A percentile compares a stretch with the other conserved stretches of the same genome.
Conservation (phyloP, 1,284 basidiomycete genomes). For the Heterobasidion parviporum region DNA sequence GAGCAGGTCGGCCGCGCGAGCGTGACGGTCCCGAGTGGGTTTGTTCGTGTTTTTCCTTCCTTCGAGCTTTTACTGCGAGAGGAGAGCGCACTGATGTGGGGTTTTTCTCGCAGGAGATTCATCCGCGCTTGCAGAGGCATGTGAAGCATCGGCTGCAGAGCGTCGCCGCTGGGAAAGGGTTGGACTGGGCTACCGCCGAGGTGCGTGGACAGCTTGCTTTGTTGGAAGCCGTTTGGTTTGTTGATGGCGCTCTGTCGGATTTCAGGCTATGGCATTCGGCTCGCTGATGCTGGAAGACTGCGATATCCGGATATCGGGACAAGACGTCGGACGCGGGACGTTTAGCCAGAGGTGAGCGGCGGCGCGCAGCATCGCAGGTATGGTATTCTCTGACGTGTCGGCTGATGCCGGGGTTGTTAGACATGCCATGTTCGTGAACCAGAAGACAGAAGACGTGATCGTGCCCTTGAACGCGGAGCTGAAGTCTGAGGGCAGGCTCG, state of each 20-base stretch:
- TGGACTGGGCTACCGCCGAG: constrained; percentile 88
- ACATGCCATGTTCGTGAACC: constrained; percentile 88
- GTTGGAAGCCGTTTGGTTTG: background rate
- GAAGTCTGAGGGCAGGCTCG: constrained; percentile 60
- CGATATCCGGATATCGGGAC: constrained; percentile 81
- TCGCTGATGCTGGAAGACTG: constrained; percentile 72
- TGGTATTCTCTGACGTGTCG: background rate
- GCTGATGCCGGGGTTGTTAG: constrained; percentile 22
- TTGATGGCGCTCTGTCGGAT: background rate
- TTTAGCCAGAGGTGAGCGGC: constrained; percentile 69
- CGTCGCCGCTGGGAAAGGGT: constrained; percentile 57
- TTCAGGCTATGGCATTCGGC: constrained; percentile 76
- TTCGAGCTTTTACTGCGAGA: background rate
- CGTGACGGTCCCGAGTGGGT: constrained; percentile 63
- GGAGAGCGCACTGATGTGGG: constrained; percentile 9
- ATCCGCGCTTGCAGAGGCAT: constrained; percentile 72
- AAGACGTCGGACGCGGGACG: constrained; percentile 85
- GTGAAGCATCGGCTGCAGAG: constrained; percentile 70
- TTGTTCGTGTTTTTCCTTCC: constrained; percentile 43
- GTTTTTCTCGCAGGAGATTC: constrained; percentile 49
- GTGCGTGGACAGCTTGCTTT: constrained; percentile 25
- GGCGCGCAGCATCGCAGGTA: too few species aligned
- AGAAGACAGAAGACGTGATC: constrained; percentile 67
- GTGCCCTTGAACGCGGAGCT: constrained; percentile 72
- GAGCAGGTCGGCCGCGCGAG: constrained; percentile 59